Conservation (phyloP, 805 yeast species). For the Nakazawaea populi region DNA sequence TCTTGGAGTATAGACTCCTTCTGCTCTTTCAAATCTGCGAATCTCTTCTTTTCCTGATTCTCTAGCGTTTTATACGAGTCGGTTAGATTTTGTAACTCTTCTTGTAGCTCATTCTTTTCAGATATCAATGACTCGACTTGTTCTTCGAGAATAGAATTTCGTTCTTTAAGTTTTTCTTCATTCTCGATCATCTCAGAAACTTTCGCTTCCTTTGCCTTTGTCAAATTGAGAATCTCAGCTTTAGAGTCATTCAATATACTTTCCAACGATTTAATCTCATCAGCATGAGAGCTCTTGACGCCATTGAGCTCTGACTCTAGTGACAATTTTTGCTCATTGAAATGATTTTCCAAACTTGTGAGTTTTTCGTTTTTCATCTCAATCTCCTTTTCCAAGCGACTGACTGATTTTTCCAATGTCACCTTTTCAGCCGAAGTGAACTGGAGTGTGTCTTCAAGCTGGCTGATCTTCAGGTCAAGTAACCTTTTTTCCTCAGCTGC, state of each 20-base stretch:
- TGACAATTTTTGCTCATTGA: neutral
- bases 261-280: slow-evolving; percentile 13
- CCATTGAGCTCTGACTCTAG: neutral
- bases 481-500: neutral
- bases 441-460: neutral
- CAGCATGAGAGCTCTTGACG: neutral
- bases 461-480: neutral
- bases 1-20: slow-evolving; percentile 23
- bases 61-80: slow-evolving; percentile 19
- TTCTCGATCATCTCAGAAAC: neutral
- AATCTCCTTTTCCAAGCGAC: slow-evolving; percentile 7
- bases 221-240: neutral
- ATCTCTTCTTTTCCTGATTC: slow-evolving; percentile 19
- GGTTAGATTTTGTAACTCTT: slow-evolving; percentile 2
- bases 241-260: slow-evolving; percentile 10
- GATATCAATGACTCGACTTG: neutral
- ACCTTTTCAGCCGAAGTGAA: slow-evolving; percentile 14
- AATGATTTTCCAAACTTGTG: neutral
- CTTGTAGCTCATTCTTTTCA: slow-evolving; percentile 9
- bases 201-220: neutral
- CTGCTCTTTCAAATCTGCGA: slow-evolving; percentile 19
- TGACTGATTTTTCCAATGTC: slow-evolving; percentile 11
- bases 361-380: neutral
- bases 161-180: neutral
- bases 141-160: slow-evolving; percentile 6